phyloP scores from a whole-genome alignment of 2,329 filamentous ascomycete species.

The Beauveria scarabaeidicola region DNA sequence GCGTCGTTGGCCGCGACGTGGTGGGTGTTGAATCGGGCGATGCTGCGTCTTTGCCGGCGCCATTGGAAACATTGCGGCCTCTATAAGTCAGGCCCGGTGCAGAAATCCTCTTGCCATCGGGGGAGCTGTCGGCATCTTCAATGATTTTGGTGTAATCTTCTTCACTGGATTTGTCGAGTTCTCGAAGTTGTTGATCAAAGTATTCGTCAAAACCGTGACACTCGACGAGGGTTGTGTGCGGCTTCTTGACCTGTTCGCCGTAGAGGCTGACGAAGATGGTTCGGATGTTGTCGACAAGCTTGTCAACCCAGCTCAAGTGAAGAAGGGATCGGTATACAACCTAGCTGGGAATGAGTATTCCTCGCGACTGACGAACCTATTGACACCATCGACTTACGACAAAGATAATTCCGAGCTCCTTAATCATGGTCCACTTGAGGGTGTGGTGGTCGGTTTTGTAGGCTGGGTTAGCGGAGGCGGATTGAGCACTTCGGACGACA shows the following conservation, averaged over 20 bases:
- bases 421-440: slow-evolving; percentile 84
- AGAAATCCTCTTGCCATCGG: slow-evolving; percentile 15
- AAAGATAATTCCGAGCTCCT: slow-evolving; percentile 91
- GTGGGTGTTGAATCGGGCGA: slow-evolving; percentile 66
- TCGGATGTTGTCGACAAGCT: slow-evolving; percentile 89
- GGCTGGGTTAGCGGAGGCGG: slow-evolving; percentile 56
- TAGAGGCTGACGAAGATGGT: slow-evolving; percentile 89
- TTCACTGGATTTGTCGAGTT: slow-evolving; percentile 56
- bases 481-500: slow-evolving; percentile 49
- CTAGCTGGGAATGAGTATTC: slow-evolving; percentile 34
- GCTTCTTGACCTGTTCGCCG: slow-evolving; percentile 74
- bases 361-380: slow-evolving; percentile 9
- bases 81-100: slow-evolving; percentile 34
- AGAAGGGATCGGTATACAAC: slow-evolving; percentile 94
- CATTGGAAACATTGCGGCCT: slow-evolving; percentile 26
- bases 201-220: slow-evolving; percentile 81
- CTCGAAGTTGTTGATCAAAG: slow-evolving; percentile 85
- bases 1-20: slow-evolving; percentile 72
- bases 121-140: slow-evolving; percentile 16
- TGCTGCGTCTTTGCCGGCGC: slow-evolving; percentile 26
- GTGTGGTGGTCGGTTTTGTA: slow-evolving; percentile 93
- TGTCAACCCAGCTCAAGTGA: slow-evolving; percentile 94
- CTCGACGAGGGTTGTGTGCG: slow-evolving; percentile 68
- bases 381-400: slow-evolving; percentile 27
- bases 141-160: slow-evolving; percentile 20